Conservation (phyloP, 257 asterid species). For the Primulina tabacum region DNA sequence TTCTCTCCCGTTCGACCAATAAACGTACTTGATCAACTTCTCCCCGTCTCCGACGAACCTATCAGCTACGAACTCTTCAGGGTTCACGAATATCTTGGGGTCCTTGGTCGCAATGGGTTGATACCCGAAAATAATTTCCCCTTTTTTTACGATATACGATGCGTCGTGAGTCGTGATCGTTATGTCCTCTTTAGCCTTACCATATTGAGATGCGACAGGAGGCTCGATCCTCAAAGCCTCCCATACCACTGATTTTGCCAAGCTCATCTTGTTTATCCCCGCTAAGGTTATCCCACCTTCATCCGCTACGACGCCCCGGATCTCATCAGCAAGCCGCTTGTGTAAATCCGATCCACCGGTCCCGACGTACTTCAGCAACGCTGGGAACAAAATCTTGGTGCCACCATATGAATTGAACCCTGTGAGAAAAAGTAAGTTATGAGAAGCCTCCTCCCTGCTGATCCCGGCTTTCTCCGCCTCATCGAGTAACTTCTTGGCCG, state of each 20-base stretch:
- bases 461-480: conserved; percentile 37
- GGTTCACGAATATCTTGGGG: conserved; percentile 17
- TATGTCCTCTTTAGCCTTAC: conserved; percentile 29
- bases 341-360: conserved; percentile 30
- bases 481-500: conserved; percentile 23
- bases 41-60: conserved; percentile 30
- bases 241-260: conserved; percentile 30
- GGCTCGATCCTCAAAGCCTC: conserved; percentile 33
- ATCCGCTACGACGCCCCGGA: conserved; percentile 17
- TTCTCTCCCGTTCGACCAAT: conserved; percentile 38
- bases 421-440: conserved; percentile 32
- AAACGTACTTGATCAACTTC: conserved; percentile 27
- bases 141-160: conserved; percentile 25
- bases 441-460: conserved; percentile 33
- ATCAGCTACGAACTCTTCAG: conserved; percentile 22
- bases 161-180: conserved; percentile 19
- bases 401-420: conserved; percentile 44
- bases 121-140: conserved; percentile 28
- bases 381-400: conserved; percentile 30
- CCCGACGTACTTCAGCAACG: conserved; percentile 31
- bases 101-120: conserved; percentile 32
- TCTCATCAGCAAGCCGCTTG: conserved; percentile 21
- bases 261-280: conserved; percentile 23
- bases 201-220: conserved; percentile 30
- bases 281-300: conserved; percentile 29